Evolutionary conservation across 148 eudicot species (phyloP), one percentile per base, ranked within the genome.

Genomic region (Camellia lanceoleosa): DNA sequence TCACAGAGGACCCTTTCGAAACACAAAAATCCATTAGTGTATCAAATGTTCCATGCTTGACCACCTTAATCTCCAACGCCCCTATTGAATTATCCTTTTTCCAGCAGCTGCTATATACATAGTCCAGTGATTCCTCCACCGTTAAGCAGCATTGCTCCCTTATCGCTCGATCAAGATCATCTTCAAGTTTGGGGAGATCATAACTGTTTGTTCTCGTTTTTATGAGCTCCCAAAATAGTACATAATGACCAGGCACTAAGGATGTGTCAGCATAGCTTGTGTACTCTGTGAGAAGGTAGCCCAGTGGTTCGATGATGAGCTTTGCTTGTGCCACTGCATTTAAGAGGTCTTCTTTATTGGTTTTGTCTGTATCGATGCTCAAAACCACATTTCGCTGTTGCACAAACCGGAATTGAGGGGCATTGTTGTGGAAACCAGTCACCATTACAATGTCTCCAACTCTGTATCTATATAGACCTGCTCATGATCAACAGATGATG

Each of bases 391-490:
- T 80, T 63, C 62, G 43, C 43, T 77, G 49, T 9, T 72, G 49
- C n/a, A 80, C 77, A 10, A 80, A 80, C 19, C 75, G 81, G 23
- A 23, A 23, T 23, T 23, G 23, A 23, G 23, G 23, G 23, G 23
- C 23, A 23, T 23, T 23, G 23, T 82, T 82, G 47, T 78, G 58
- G 52, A 82, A 82, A 2, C 85, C 85, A 1, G 74, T 69, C 56
- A 82, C 85, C 68, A 42, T 78, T 42, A 82, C 79, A 65, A 82
- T 67, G 78, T 82, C 85, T 8, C 85, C 82, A 62, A 82, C 85
- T 72, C 81, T 64, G 30, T 82, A 82, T 23, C 85, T 64, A 67
- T 82, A 82, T 23, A 82, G 77, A 3, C 85, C 85, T 82, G 78
- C 51, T 13, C 19, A 80, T 8, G 3, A n/a, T 59, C 23, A 23